phyloP scores from a whole-genome alignment of 108 stramenopile genomes.

The Skeletonema tropicum region DNA sequence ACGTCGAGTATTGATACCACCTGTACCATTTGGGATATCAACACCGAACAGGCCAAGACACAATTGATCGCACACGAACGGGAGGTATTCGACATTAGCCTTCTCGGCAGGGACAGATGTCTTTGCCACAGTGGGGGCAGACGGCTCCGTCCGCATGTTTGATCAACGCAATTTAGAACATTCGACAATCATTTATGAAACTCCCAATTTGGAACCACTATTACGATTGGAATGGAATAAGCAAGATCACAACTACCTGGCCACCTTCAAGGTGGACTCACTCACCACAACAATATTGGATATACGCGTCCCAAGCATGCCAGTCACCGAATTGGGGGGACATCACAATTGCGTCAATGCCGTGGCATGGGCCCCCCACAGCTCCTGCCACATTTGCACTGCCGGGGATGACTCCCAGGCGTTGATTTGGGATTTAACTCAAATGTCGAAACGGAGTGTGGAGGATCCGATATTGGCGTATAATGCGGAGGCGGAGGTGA shows the following conservation, averaged over 20 bases:
- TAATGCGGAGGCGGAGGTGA: constrained; percentile 95
- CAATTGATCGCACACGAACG: constrained; percentile 99
- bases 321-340: constrained; percentile 83
- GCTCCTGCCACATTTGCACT: constrained; percentile 96
- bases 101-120: constrained; percentile 93
- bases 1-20: constrained; percentile 94
- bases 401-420: constrained; percentile 96
- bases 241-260: constrained; percentile 98
- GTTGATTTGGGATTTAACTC: constrained; percentile 96
- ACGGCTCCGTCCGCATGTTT: constrained; percentile 97
- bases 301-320: constrained; percentile 87
- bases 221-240: constrained; percentile 98
- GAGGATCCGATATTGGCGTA: constrained; percentile 99
- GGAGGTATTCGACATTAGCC: constrained; percentile 98
- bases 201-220: constrained; percentile 88
- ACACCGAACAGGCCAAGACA: constrained; percentile 81
- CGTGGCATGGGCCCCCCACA: constrained; percentile 98
- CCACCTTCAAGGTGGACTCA: constrained; percentile 91
- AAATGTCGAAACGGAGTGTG: constrained; percentile 79
- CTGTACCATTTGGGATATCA: constrained; percentile 98
- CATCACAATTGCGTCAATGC: constrained; percentile 94
- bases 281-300: constrained; percentile 89
- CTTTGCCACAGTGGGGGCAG: constrained; percentile 97
- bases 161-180: constrained; percentile 96
- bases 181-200: constrained; percentile 97